Evolutionary conservation across 2,329 filamentous ascomycete genomes (phyloP).

Genomic region (Aspergillus unguis): DNA sequence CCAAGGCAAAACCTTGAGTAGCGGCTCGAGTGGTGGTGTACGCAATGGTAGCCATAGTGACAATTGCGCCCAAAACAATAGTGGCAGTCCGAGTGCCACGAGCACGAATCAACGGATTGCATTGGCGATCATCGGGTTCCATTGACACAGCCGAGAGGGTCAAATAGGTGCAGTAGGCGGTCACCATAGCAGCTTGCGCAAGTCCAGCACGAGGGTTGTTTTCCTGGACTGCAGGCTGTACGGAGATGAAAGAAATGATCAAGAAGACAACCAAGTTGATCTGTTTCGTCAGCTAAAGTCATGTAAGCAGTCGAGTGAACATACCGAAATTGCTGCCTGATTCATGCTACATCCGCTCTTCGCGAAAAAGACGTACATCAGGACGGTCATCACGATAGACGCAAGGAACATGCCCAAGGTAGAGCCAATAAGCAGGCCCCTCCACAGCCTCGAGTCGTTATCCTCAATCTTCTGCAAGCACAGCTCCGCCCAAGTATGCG

Average conservation of each 20-base stretch:
- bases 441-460: slow-evolving; percentile 79
- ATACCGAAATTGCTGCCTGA: slow-evolving; percentile 81
- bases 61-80: slow-evolving; percentile 85
- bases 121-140: slow-evolving; percentile 92
- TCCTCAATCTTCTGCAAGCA: slow-evolving; percentile 92
- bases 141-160: slow-evolving; percentile 98
- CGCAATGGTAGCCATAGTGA: slow-evolving; percentile 93
- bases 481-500: slow-evolving; percentile 95
- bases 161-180: slow-evolving; percentile 96
- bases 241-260: slow-evolving; percentile 74
- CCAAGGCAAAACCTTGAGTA: slow-evolving; percentile 69
- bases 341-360: slow-evolving; percentile 83
- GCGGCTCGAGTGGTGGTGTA: slow-evolving; percentile 97
- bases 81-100: slow-evolving; percentile 86
- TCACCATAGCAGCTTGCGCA: slow-evolving; percentile 96
- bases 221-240: slow-evolving; percentile 86
- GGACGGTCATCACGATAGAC: slow-evolving; percentile 86
- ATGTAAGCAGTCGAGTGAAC: slow-evolving; percentile 20
- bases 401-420: slow-evolving; percentile 91
- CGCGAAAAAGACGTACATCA: slow-evolving; percentile 98
- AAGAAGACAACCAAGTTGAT: slow-evolving; percentile 86
- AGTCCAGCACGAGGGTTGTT: slow-evolving; percentile 90
- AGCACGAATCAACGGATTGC: slow-evolving; percentile 84
- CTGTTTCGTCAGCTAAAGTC: slow-evolving; percentile 24
- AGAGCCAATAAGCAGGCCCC: slow-evolving; percentile 81